A percentile compares a stretch with the other conserved stretches of the same genome.
Conservation (phyloP, 495 filamentous ascomycete genomes). For the Amphirosellinia nigrospora region DNA sequence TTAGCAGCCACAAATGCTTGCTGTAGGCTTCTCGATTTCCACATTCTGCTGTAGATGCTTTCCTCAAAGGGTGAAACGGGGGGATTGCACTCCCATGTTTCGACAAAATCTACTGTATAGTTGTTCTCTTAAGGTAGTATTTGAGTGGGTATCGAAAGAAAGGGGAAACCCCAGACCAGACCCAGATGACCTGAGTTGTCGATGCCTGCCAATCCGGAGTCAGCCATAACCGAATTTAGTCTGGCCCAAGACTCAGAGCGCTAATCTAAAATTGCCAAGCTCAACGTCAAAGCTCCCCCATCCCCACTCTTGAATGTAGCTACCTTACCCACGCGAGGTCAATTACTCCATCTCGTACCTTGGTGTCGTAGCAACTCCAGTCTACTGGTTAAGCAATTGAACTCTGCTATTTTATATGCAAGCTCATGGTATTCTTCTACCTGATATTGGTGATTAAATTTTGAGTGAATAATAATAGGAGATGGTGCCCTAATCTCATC, state of each 20-base stretch:
- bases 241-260: slow-evolving; percentile 3
- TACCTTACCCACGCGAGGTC: slow-evolving; percentile 14
- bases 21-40: not conserved
- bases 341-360: not conserved
- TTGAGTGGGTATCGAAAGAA: slow-evolving; percentile 11
- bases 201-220: slow-evolving; percentile 15
- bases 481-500: not conserved
- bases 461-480: not conserved
- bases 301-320: not conserved
- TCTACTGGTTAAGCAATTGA: not conserved
- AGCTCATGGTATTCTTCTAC: not conserved
- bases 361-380: not conserved
- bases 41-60: not conserved
- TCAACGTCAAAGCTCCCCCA: not conserved
- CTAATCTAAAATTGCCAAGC: slow-evolving; percentile 11
- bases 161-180: slow-evolving; percentile 1
- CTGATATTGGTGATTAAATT: no score
- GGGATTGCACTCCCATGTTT: not conserved
- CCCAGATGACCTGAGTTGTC: not conserved
- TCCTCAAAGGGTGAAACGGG: slow-evolving; percentile 12
- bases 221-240: slow-evolving; percentile 15
- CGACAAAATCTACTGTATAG: slow-evolving; percentile 5
- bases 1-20: slow-evolving; percentile 4
- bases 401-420: not conserved
- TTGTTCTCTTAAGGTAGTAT: slow-evolving; percentile 15